Conservation (phyloP, 108 stramenopile species). For the Aurantiochytrium sp. region DNA sequence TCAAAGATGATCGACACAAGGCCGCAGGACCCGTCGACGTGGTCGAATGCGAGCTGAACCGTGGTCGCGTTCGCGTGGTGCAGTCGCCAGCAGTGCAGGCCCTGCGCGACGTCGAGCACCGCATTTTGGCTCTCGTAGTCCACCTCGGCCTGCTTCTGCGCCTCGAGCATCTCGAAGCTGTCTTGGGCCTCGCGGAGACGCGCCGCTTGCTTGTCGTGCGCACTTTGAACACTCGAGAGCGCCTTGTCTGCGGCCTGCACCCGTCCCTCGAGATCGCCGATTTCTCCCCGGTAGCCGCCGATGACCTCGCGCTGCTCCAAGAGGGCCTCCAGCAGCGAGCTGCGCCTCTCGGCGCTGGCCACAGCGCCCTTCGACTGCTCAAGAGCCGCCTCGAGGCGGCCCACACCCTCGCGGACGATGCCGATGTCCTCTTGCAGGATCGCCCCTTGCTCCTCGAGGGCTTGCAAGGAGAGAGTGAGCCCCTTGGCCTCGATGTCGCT, state of each 20-base stretch:
- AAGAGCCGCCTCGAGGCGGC: not conserved
- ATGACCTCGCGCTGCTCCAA: slow-evolving; percentile 16
- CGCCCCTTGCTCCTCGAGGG: not conserved
- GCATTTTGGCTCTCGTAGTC: not conserved
- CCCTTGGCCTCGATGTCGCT: slow-evolving; percentile 7
- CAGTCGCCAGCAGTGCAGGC: not conserved
- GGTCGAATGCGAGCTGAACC: not conserved
- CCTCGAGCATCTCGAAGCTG: not conserved
- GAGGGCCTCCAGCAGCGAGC: not conserved
- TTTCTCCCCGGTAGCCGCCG: not conserved
- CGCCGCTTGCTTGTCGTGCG: not conserved
- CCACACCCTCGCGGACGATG: not conserved
- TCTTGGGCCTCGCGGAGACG: not conserved
- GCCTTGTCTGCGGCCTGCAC: not conserved
- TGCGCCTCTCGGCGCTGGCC: not conserved
- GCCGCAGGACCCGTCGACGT: not conserved
- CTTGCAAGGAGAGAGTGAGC: not conserved
- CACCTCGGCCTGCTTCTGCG: not conserved
- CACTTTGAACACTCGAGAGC: not conserved
- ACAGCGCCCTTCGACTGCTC: not conserved
- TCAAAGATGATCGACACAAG: not conserved
- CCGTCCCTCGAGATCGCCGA: not conserved
- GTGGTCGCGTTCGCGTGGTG: not conserved
- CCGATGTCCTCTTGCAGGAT: not conserved
- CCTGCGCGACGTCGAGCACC: not conserved